Evolutionary conservation across 306 rosid genomes (phyloP), one percentile per base, ranked within the genome.

Genomic region (Glycyrrhiza uralensis): DNA sequence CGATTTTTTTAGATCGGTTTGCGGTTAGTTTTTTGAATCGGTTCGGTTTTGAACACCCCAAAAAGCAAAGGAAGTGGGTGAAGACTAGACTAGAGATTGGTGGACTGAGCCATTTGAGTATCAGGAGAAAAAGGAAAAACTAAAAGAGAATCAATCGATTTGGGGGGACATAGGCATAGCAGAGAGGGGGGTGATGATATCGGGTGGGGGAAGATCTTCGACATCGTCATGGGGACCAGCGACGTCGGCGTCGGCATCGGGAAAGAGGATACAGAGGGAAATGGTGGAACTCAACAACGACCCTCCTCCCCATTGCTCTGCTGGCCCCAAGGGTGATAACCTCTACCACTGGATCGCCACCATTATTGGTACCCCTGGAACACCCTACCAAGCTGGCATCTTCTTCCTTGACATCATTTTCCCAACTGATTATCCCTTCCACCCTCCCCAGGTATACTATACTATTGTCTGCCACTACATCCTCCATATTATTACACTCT

Each of bases 341-440:
- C 92, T 93, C 69, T 93, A 90, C 69, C 90, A 93, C 60, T 93
- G 98, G 97, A 80, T 93, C 41, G 98, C 97, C n/a, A 87, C 97
- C 46, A 69, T 93, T 38, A 80, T 89, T 9, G 98, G 98, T 1
- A 83, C 96, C 66, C 66, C 90, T 55, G 96, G 97, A 66, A 91
- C 96, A 15, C 96, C 96, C 3, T 91, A 93, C 36, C 81, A 87
- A 72, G 97, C 93, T 44, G 98, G 98, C 24, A 83, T 93, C 28
- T 93, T 87, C 73, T 93, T 93, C 80, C 94, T 91, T 28, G 97
- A 89, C 73, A 89, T 91, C 12, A 75, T 74, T 12, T 93, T 93
- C 61, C 98, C 92, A 0, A 49, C 51, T 73, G 98, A 93, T 67
- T 91, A 93, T 83, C 98, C 97, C 29, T 91, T 93, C 76, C 82